Evolutionary conservation across 352 stramenopile genomes (phyloP), one percentile per base, ranked within the genome.

Genomic region (Thalassiosira hispida): DNA sequence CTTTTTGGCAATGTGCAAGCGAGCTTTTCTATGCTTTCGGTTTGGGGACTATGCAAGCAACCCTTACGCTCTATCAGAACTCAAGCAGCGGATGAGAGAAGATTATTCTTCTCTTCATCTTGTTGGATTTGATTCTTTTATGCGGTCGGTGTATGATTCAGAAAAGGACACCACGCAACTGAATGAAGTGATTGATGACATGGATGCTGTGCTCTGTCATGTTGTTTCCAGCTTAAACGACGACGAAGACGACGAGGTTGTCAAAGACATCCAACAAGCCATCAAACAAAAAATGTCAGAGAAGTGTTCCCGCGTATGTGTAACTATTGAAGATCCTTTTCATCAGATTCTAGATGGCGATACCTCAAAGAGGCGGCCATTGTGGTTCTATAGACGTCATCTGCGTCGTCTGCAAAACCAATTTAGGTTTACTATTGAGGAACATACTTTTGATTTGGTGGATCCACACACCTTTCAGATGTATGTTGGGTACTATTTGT

Each of bases 91-190:
- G 55, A 46, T 73, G 33, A 40, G 51, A 46, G 52, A 46, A 16
- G 25, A 55, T 40, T 16, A 22, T 0, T 47, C 33, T 20, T 33
- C 23, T 49, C 65, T 23, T n/a, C 20, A 42, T 20, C 44, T 73
- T 23, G 42, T 59, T 56, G 65, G 65, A 11, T 73, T 73, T 47
- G 65, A 73, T 12, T 56, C 62, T 4, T 73, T 73, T 31, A 52
- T 65, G 49, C 47, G 33, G 33, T 22, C 52, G 3, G 38, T 73
- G 2, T 57, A 38, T 20, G 18, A 70, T 18, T 14, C 9, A 49
- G 16, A 0, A 12, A 4, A 42, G 33, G 42, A 65, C 25, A 38
- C 22, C 14, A 12, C n/a, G 11, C 12, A 40, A 3, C 29, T 64
- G 9, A 18, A 31, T 14, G 29, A 33, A 11, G 33, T 31, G 5